Percentiles rank a stretch among this genome's conserved stretches.
Evolutionary conservation across 108 stramenopile species (phyloP).

Genomic region (Skeletonema costatum): DNA sequence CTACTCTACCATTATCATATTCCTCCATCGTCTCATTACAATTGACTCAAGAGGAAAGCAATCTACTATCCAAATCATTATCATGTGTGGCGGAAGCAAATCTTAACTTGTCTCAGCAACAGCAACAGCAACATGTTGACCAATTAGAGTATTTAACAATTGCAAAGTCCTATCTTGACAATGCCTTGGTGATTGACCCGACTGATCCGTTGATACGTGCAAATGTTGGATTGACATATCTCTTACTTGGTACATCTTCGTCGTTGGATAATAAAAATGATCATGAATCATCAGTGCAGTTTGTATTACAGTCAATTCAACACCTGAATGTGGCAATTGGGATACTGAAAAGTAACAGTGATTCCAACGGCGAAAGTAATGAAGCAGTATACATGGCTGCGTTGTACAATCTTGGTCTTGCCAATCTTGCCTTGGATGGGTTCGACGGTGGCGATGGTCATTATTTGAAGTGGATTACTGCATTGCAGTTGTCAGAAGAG

Average conservation of each 20-base stretch:
- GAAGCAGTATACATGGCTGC: conserved; percentile 22
- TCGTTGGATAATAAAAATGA: neutral
- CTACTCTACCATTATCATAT: neutral
- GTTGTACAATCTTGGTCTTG: conserved; percentile 42
- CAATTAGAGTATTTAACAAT: neutral
- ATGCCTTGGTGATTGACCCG: conserved; percentile 36
- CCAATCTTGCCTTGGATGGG: conserved; percentile 33
- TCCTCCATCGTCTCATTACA: neutral
- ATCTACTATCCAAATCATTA: conserved; percentile 29
- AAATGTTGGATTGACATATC: conserved; percentile 33
- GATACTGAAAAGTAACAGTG: neutral
- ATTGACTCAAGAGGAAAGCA: conserved; percentile 10
- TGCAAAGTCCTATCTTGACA: conserved; percentile 33
- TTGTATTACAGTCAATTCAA: conserved; percentile 38
- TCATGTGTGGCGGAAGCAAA: conserved; percentile 41
- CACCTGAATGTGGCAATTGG: conserved; percentile 34
- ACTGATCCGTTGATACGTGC: conserved; percentile 22
- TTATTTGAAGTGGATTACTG: conserved; percentile 21
- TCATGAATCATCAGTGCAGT: conserved; percentile 7
- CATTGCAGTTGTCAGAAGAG: neutral
- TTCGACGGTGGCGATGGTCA: conserved; percentile 1
- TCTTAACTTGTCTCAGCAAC: conserved; percentile 3
- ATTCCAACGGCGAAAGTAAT: neutral
- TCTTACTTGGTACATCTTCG: conserved; percentile 19
- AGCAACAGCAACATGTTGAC: neutral